Percentiles rank a stretch among this genome's conserved stretches.
Conservation (phyloP, 106 monocot species). For the Chionographis japonica region DNA sequence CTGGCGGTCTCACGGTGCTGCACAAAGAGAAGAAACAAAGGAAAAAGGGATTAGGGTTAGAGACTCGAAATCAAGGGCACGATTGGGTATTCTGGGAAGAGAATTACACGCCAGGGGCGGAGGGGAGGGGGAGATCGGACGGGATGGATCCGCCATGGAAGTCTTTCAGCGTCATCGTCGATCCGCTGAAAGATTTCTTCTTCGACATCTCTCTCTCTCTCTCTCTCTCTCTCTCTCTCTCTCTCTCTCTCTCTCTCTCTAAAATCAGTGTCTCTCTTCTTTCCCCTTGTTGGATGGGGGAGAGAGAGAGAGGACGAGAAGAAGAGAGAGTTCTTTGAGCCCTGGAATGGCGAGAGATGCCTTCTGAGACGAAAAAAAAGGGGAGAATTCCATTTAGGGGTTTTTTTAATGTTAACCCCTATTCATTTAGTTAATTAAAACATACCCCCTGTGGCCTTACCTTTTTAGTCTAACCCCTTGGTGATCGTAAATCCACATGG, state of each 20-base stretch:
- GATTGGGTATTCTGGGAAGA: not conserved
- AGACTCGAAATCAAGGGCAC: not conserved
- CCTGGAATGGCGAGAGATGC: too few relatives aligned
- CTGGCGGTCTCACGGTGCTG: slow-evolving; percentile 41
- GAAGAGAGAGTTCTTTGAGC: not conserved
- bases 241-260: slow-evolving; percentile 3
- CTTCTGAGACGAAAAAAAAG: too few relatives aligned
- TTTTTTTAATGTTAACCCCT: too few relatives aligned
- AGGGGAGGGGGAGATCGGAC: slow-evolving; percentile 86
- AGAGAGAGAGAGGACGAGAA: slow-evolving; percentile 1
- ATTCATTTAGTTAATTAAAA: too few relatives aligned
- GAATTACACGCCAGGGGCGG: slow-evolving; percentile 86
- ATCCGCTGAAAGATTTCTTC: slow-evolving; percentile 64
- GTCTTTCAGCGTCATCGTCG: slow-evolving; percentile 95
- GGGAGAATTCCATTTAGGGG: too few relatives aligned
- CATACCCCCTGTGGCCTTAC: too few relatives aligned
- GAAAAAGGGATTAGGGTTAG: slow-evolving; percentile 1
- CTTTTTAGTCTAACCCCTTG: too few relatives aligned
- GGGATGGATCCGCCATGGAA: slow-evolving; percentile 99
- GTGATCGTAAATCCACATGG: too few relatives aligned
- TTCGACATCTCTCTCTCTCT: too few relatives aligned
- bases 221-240: too few relatives aligned
- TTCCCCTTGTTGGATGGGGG: not conserved
- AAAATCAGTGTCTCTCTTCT: not conserved
- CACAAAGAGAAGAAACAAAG: not conserved